Conservation (phyloP, 2,329 filamentous ascomycete species). For the Xylaria sp. region DNA sequence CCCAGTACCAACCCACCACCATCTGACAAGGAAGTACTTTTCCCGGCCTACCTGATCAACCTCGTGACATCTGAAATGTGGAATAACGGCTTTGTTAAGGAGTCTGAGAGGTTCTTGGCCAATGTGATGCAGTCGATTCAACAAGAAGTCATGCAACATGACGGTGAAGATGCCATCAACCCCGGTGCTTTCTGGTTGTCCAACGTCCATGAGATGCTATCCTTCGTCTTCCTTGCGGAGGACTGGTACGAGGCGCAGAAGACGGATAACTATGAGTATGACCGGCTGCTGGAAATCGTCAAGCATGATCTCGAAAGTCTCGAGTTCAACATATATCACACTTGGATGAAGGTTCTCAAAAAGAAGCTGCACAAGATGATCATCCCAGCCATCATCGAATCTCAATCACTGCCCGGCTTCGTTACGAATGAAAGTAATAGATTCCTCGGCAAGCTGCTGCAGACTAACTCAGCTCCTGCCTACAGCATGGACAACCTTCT, state of each 20-base stretch:
- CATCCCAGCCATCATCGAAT: conserved; percentile 98
- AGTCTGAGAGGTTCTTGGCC: conserved; percentile 97
- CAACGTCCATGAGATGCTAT: conserved; percentile 99
- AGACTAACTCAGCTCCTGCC: conserved; percentile 89
- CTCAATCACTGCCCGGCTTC: conserved; percentile 96
- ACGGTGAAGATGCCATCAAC: conserved; percentile 96
- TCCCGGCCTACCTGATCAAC: conserved; percentile 99
- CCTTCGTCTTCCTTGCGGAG: conserved; percentile 97
- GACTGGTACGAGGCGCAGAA: conserved; percentile 99
- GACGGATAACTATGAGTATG: conserved; percentile 99
- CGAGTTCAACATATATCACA: conserved; percentile 99
- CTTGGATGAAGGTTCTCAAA: conserved; percentile 99
- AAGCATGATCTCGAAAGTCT: conserved; percentile 98
- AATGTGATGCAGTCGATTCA: conserved; percentile 99
- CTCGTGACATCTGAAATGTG: conserved; percentile 99
- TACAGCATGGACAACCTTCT: conserved; percentile 99
- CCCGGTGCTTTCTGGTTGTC: conserved; percentile 98
- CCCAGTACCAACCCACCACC: conserved; percentile 88
- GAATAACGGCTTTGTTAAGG: conserved; percentile 99
- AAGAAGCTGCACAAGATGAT: conserved; percentile 99
- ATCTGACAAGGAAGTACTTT: conserved; percentile 97
- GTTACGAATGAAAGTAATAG: conserved; percentile 98
- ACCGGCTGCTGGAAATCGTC: conserved; percentile 95
- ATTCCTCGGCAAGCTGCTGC: conserved; percentile 96
- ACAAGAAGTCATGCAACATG: conserved; percentile 99